Base-by-base conservation (phyloP, 768 basidiomycete genomes). In the Cystobasidium ongulense region DNA sequence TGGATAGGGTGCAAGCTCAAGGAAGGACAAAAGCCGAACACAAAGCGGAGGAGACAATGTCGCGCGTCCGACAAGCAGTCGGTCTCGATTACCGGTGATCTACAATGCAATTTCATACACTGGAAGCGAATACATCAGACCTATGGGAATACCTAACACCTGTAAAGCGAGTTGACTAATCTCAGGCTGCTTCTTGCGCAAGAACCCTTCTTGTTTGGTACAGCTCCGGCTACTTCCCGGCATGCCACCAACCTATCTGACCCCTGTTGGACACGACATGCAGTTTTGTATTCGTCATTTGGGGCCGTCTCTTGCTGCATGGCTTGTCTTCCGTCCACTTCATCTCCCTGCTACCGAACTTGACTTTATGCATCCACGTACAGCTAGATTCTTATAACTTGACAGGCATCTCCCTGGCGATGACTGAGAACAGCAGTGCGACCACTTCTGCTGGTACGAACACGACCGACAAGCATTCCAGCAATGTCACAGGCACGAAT, bases 1-100 rank as follows among this genome's bases (percentile, higher is more conserved):
- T 97, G 39, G 81, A 81, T 0, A 79, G 85, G 41, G 85, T 95
- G 18, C 88, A 89, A 0, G 81, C 78, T 33, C 83, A 84, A 17
- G 94, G 94, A 0, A 87, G 86, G 1, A 82, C 82, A 62, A 85
- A 82, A 77, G 92, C 92, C 0, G 84, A 83, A 76, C 84, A 84
- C 72, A 80, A 82, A n/a, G 90, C 92, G 0, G 81, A 82, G 29
- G 77, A 74, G 59, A 92, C 89, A 2, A 85, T 97, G 85, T 78
- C 77, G 46, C 84, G 87, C 76, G 90, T 96, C 17, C 86, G 89
- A 78, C 79, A 77, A 65, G 83, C 84, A n/a, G 81, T 94, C 25
- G 93, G 93, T 0, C 76, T 89, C 50, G 78, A 76, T 27, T 76
- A 68, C 13, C n/a, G n/a, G n/a, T 59, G 57, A 29, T 29, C n/a